Conservation (phyloP, 2,329 filamentous ascomycete species). For the Orbilia blumenaviensis region DNA sequence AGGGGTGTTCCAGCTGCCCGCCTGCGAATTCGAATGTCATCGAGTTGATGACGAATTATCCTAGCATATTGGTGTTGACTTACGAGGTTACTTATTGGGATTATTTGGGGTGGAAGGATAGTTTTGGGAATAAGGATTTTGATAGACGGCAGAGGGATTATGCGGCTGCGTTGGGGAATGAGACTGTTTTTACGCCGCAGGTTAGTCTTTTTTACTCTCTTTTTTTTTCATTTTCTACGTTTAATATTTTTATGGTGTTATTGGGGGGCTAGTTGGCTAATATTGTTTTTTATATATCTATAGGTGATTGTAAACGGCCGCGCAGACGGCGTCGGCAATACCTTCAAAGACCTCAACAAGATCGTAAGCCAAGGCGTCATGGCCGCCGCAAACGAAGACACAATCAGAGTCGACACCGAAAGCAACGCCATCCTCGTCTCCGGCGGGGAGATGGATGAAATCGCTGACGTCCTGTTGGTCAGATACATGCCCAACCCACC, state of each 20-base stretch:
- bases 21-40: slow-evolving; percentile 59
- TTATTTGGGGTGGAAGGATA: slow-evolving; percentile 60
- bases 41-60: slow-evolving; percentile 57
- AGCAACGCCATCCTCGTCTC: slow-evolving; percentile 49
- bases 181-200: slow-evolving; percentile 59
- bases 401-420: slow-evolving; percentile 31
- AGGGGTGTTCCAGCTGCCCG: slow-evolving; percentile 60
- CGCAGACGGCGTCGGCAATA: slow-evolving; percentile 57
- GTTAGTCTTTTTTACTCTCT: slow-evolving; percentile 13
- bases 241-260: not conserved
- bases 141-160: slow-evolving; percentile 61
- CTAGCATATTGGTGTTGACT: slow-evolving; percentile 59
- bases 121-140: slow-evolving; percentile 57
- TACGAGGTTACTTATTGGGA: slow-evolving; percentile 61
- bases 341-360: slow-evolving; percentile 48
- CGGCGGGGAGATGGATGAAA: slow-evolving; percentile 13
- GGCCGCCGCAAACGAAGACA: slow-evolving; percentile 46
- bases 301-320: slow-evolving; percentile 58
- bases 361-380: slow-evolving; percentile 46
- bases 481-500: slow-evolving; percentile 58
- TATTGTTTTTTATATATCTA: not conserved
- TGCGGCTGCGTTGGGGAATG: slow-evolving; percentile 58
- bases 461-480: slow-evolving; percentile 54
- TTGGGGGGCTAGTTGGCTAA: not conserved
- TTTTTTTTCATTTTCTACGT: not conserved